A percentile compares a stretch with the other conserved stretches of the same genome.
These are phyloP conservation scores for Celoporthe dispersa DNA, from an alignment of 2,329 filamentous ascomycete species.

Conservation along the genomic window DNA sequence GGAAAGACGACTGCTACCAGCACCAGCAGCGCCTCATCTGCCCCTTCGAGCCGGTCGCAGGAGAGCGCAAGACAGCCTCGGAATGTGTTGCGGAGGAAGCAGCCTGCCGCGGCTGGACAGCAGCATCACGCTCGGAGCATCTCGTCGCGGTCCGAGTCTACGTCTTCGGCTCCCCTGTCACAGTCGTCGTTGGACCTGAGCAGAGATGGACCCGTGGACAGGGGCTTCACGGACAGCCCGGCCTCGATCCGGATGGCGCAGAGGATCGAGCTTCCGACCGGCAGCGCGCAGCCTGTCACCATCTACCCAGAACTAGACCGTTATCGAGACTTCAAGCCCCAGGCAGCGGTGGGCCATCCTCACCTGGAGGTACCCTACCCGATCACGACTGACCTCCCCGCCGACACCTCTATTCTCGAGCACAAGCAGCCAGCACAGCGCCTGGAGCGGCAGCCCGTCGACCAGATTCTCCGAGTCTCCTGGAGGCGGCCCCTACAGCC, in stretches of 20 bases:
- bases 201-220: slow-evolving; percentile 45
- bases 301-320: slow-evolving; percentile 66
- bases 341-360: slow-evolving; percentile 40
- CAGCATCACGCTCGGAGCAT: slow-evolving; percentile 42
- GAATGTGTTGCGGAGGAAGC: slow-evolving; percentile 55
- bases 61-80: slow-evolving; percentile 42
- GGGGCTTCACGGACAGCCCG: slow-evolving; percentile 48
- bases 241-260: slow-evolving; percentile 49
- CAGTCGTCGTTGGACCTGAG: slow-evolving; percentile 43
- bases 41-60: slow-evolving; percentile 41
- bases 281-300: slow-evolving; percentile 46
- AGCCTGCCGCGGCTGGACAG: slow-evolving; percentile 45
- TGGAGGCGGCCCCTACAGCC: slow-evolving; percentile 71
- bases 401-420: slow-evolving; percentile 69
- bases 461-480: slow-evolving; percentile 77
- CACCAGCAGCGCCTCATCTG: slow-evolving; percentile 39
- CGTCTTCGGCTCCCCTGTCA: slow-evolving; percentile 48
- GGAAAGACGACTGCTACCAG: slow-evolving; percentile 38
- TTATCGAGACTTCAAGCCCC: slow-evolving; percentile 55
- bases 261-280: slow-evolving; percentile 45
- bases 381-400: slow-evolving; percentile 65
- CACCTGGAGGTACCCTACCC: slow-evolving; percentile 57
- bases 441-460: slow-evolving; percentile 72
- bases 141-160: slow-evolving; percentile 46
- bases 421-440: slow-evolving; percentile 59